phyloP scores from a whole-genome alignment of 2,329 filamentous ascomycete species.

The Pseudogymnoascus sp. region DNA sequence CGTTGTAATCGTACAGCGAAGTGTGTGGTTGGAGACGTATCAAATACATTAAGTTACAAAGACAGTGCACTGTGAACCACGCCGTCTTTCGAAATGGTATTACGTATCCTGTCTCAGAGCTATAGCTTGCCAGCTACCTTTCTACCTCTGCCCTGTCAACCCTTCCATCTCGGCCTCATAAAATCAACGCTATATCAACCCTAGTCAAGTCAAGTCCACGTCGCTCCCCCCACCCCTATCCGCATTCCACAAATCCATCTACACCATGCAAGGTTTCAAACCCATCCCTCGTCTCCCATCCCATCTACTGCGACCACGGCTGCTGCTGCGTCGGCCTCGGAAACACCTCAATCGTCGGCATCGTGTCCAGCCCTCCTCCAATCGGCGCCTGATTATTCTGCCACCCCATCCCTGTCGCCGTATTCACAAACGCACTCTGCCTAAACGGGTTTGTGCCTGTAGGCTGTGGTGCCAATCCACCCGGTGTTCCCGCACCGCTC shows the following conservation, averaged over 20 bases:
- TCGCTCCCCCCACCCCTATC: not conserved
- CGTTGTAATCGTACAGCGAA: not conserved
- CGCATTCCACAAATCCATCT: not conserved
- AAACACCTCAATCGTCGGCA: slow-evolving; percentile 78
- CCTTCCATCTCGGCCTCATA: not conserved
- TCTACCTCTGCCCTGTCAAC: not conserved
- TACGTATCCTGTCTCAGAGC: not conserved
- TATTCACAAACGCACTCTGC: slow-evolving; percentile 83
- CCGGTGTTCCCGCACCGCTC: slow-evolving; percentile 28
- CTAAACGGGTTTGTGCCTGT: slow-evolving; percentile 95
- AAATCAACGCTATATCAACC: not conserved
- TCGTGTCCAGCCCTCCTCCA: slow-evolving; percentile 70
- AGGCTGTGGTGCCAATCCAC: slow-evolving; percentile 60
- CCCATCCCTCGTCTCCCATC: not conserved
- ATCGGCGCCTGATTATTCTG: slow-evolving; percentile 72
- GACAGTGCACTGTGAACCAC: not conserved
- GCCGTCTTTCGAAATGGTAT: not conserved
- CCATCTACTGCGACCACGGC: slow-evolving; percentile 44
- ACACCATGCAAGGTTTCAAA: not conserved
- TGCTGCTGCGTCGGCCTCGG: slow-evolving; percentile 65
- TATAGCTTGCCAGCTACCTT: not conserved
- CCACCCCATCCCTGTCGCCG: slow-evolving; percentile 82
- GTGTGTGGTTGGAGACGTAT: not conserved
- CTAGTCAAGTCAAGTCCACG: not conserved
- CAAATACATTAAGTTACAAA: not conserved